phyloP scores from a whole-genome alignment of 2,329 filamentous ascomycete species.

The Chlorencoelia australis region DNA sequence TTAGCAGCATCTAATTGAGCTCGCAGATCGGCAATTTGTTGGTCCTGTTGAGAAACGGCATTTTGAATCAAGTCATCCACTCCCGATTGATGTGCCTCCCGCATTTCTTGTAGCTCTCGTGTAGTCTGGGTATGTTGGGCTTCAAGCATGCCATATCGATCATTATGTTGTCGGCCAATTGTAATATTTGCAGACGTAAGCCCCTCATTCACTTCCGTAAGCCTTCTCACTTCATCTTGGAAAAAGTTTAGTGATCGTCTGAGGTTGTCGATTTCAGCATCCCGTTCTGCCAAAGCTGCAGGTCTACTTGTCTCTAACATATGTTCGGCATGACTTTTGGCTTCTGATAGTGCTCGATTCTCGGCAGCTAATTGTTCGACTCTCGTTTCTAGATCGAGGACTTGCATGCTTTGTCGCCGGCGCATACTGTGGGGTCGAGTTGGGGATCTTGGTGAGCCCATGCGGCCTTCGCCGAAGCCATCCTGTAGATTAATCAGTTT shows the following conservation, averaged over 20 bases:
- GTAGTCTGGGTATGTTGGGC: slow-evolving; percentile 54
- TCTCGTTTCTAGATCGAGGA: slow-evolving; percentile 78
- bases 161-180: slow-evolving; percentile 65
- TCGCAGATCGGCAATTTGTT: slow-evolving; percentile 69
- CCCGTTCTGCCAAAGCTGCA: slow-evolving; percentile 66
- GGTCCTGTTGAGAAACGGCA: slow-evolving; percentile 70
- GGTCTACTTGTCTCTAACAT: slow-evolving; percentile 50
- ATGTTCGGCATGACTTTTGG: slow-evolving; percentile 59
- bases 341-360: slow-evolving; percentile 69
- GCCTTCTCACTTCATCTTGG: slow-evolving; percentile 68
- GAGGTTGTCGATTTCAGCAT: slow-evolving; percentile 76
- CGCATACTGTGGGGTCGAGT: slow-evolving; percentile 93
- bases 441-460: slow-evolving; percentile 81
- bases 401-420: slow-evolving; percentile 94
- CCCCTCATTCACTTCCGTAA: slow-evolving; percentile 74
- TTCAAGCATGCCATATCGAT: slow-evolving; percentile 59
- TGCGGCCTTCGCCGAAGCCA: slow-evolving; percentile 81
- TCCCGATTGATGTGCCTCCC: slow-evolving; percentile 53
- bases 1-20: slow-evolving; percentile 65
- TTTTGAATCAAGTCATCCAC: slow-evolving; percentile 51
- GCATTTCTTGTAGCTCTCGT: slow-evolving; percentile 60
- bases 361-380: slow-evolving; percentile 80
- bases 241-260: slow-evolving; percentile 69
- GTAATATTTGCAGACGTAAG: slow-evolving; percentile 69
- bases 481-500: slow-evolving; percentile 46